Evolutionary conservation across 2,329 filamentous ascomycete species (phyloP).

Genomic region (Phaeosphaeriaceae sp.): DNA sequence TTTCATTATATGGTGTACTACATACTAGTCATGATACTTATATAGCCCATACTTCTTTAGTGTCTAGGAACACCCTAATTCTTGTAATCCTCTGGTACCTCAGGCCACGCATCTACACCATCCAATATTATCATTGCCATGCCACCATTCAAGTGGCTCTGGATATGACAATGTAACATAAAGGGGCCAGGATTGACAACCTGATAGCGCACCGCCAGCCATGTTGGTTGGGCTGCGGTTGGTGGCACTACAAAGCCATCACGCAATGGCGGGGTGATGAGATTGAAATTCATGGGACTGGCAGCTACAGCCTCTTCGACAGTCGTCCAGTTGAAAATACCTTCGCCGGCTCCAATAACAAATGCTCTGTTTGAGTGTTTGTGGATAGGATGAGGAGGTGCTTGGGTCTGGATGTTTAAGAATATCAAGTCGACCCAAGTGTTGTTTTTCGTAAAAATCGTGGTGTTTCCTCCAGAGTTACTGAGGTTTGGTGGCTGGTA

Average conservation of each 20-base stretch:
- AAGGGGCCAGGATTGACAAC: slow-evolving; percentile 56
- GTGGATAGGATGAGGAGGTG: slow-evolving; percentile 67
- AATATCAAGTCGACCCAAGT: slow-evolving; percentile 45
- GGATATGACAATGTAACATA: slow-evolving; percentile 59
- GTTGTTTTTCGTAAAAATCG: slow-evolving; percentile 44
- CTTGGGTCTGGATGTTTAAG: slow-evolving; percentile 30
- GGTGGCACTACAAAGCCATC: slow-evolving; percentile 56
- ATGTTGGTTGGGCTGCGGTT: slow-evolving; percentile 28
- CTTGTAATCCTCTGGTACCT: slow-evolving; percentile 29
- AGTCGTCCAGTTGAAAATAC: slow-evolving; percentile 58
- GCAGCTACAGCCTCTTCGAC: slow-evolving; percentile 59
- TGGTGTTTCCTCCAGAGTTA: slow-evolving; percentile 53
- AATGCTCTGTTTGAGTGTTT: slow-evolving; percentile 69
- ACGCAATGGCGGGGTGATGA: slow-evolving; percentile 60
- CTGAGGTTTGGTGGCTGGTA: slow-evolving; percentile 43
- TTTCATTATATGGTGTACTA: slow-evolving; percentile 8
- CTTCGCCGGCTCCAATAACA: slow-evolving; percentile 59
- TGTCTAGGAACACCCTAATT: slow-evolving; percentile 8
- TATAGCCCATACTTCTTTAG: not conserved
- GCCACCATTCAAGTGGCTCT: slow-evolving; percentile 55
- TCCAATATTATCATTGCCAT: slow-evolving; percentile 58
- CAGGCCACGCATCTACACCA: slow-evolving; percentile 56
- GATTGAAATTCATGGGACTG: slow-evolving; percentile 61
- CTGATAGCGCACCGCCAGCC: slow-evolving; percentile 56
- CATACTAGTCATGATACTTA: not conserved